A percentile compares a stretch with the other conserved stretches of the same genome.
Evolutionary conservation across 257 asterid species (phyloP).

Genomic region (Petrea volubilis): DNA sequence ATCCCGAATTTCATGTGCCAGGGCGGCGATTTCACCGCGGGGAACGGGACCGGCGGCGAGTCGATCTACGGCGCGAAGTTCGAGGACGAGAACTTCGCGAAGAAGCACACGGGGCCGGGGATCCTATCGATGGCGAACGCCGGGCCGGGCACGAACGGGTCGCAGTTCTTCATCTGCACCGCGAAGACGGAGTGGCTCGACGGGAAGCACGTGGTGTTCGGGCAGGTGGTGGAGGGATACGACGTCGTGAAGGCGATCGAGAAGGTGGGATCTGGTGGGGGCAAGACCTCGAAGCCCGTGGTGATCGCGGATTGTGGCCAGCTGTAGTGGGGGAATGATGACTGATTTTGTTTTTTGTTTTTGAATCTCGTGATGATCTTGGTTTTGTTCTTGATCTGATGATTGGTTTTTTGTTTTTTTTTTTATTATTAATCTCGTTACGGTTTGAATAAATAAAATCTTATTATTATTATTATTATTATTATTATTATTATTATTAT

Average conservation of each 20-base stretch:
- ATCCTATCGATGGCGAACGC: constrained; percentile 75
- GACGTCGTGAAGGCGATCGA: constrained; percentile 52
- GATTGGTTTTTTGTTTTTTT: no score
- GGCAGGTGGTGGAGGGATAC: constrained; percentile 58
- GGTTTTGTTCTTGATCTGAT: no score
- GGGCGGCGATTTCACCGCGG: constrained; percentile 78
- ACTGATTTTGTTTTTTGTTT: no score
- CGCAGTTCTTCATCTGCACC: constrained; percentile 72
- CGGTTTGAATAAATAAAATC: no score
- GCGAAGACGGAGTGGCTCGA: constrained; percentile 64
- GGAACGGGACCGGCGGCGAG: constrained; percentile 79
- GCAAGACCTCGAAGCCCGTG: constrained; percentile 48
- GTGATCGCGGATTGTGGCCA: constrained; percentile 60
- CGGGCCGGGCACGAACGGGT: constrained; percentile 64
- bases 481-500: no score
- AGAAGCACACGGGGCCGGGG: constrained; percentile 70
- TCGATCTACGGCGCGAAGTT: constrained; percentile 73
- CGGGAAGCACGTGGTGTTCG: constrained; percentile 76
- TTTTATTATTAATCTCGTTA: no score
- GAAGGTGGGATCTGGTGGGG: constrained; percentile 51
- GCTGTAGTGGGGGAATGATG: no score
- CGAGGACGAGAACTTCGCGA: constrained; percentile 60
- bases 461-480: no score
- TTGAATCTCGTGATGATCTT: no score
- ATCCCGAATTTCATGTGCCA: constrained; percentile 63